Evolutionary conservation across 2,329 filamentous ascomycete species (phyloP), one percentile per base, ranked within the genome.

Genomic region (Colletotrichum incanum): DNA sequence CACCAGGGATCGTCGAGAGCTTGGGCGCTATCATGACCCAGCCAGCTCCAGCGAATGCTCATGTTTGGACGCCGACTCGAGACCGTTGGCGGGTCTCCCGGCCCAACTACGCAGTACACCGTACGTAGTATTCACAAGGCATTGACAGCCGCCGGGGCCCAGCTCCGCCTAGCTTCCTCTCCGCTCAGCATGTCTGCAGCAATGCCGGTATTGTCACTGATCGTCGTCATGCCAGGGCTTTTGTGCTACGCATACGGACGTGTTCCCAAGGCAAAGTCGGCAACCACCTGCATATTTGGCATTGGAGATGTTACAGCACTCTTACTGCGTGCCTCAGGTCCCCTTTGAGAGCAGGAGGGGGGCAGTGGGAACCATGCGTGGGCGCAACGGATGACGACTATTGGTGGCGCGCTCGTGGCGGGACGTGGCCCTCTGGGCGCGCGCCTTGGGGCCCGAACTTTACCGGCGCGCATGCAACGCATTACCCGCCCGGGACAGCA

Each of bases 361-460:
- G 34, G 34, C 34, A 37, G 50, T 54, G 50, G 50, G 26, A 31
- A 54, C 59, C 26, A 49, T 55, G 58, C 58, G 58, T 54, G 47
- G 45, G 55, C 34, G n/a, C 20, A 31, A 55, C 39, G 55, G 50
- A 55, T 61, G 67, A 67, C 62, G 69, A 50, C 65, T 52, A 54
- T 60, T 72, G 58, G 69, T 66, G 64, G 50, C 64, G 49, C 31
- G 16, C n/a, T 26, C 63, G 23, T 39, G 56, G 62, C 66, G 41
- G 61, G 60, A 37, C 62, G 50, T 47, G 54, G 65, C 65, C 28
- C 31, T 23, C 52, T 55, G 52, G 52, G 52, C 28, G 52, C 28
- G 67, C 67, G 39, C 63, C 63, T 67, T 64, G 67, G 47, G 54
- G 26, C 23, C 67, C 67, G 55, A 71, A 71, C 62, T 71, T 71